Percentiles rank a stretch among this genome's conserved stretches.
These are phyloP conservation scores for Citrus sinensis DNA, from an alignment of 345 rosid species.

Conservation along the genomic window DNA sequence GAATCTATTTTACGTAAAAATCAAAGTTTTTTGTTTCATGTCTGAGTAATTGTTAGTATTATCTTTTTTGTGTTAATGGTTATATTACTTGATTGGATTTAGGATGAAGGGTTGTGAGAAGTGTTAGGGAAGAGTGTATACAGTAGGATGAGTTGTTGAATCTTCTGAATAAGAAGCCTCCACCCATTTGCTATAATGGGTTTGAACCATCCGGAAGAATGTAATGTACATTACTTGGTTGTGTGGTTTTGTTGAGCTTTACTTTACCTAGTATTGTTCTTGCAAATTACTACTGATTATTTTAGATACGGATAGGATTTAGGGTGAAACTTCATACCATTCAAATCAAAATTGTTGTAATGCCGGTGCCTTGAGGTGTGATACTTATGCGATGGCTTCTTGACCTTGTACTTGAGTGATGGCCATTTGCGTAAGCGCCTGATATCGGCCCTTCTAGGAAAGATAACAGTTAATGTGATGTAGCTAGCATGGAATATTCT, in stretches of 20 bases:
- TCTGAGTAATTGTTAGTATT: neutral
- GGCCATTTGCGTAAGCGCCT: neutral
- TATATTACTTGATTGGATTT: neutral
- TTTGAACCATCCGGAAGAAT: constrained; percentile 93
- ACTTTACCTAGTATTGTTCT: too few species aligned
- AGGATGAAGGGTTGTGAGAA: constrained; percentile 70
- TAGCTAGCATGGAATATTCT: too few species aligned
- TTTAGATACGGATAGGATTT: too few species aligned
- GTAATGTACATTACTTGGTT: constrained; percentile 98
- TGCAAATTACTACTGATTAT: too few species aligned
- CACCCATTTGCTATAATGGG: constrained; percentile 83
- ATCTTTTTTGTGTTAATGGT: neutral
- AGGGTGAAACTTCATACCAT: too few species aligned
- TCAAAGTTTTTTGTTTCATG: neutral
- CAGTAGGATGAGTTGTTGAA: constrained; percentile 71
- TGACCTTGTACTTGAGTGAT: neutral
- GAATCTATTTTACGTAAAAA: neutral
- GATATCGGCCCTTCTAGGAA: neutral
- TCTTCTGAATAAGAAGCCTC: constrained; percentile 69
- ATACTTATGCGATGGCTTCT: neutral
- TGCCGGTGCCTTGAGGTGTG: neutral
- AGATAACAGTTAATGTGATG: too few species aligned
- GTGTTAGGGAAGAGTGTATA: constrained; percentile 79
- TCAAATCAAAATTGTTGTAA: neutral
- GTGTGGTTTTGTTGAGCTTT: too few species aligned